Conservation (phyloP, 495 filamentous ascomycete species). For the Penicillium canariense region DNA sequence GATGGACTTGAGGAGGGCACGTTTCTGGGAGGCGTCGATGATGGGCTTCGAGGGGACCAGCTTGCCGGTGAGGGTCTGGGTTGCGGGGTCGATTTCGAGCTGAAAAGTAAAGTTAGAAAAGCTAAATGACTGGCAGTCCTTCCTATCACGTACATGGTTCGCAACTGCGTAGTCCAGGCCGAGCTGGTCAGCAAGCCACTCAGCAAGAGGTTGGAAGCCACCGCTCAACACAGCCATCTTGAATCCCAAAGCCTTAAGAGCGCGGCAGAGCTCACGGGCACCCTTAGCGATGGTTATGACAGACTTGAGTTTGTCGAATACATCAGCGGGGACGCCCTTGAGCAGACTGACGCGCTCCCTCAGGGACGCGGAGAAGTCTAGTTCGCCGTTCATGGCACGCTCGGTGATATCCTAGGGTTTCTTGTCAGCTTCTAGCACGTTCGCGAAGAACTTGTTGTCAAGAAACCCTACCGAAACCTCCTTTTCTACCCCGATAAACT, state of each 20-base stretch:
- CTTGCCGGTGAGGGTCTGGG: constrained; percentile 74
- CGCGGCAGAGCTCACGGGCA: constrained; percentile 66
- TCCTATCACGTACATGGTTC: constrained; percentile 58
- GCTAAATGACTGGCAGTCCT: background rate
- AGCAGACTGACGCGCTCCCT: constrained; percentile 75
- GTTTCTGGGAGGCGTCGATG: constrained; percentile 79
- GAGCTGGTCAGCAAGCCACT: constrained; percentile 76
- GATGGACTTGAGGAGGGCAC: constrained; percentile 70
- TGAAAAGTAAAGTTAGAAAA: constrained; percentile 19
- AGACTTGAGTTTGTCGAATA: constrained; percentile 74
- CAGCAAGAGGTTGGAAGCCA: constrained; percentile 84
- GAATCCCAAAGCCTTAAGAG: constrained; percentile 71
- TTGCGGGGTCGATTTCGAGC: constrained; percentile 65
- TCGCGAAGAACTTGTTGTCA: constrained; percentile 7
- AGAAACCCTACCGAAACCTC: constrained; percentile 53
- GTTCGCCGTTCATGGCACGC: constrained; percentile 91
- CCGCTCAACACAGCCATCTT: constrained; percentile 89
- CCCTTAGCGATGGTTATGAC: constrained; percentile 79
- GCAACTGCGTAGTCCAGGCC: constrained; percentile 85
- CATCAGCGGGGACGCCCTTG: constrained; percentile 70
- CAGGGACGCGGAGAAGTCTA: constrained; percentile 86
- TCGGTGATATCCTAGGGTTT: constrained; percentile 67
- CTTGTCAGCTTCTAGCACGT: constrained; percentile 29
- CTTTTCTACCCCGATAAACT: constrained; percentile 69
- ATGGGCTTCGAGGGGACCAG: constrained; percentile 66